Base-by-base conservation (phyloP, 257 asterid genomes). In the Vinca minor region DNA sequence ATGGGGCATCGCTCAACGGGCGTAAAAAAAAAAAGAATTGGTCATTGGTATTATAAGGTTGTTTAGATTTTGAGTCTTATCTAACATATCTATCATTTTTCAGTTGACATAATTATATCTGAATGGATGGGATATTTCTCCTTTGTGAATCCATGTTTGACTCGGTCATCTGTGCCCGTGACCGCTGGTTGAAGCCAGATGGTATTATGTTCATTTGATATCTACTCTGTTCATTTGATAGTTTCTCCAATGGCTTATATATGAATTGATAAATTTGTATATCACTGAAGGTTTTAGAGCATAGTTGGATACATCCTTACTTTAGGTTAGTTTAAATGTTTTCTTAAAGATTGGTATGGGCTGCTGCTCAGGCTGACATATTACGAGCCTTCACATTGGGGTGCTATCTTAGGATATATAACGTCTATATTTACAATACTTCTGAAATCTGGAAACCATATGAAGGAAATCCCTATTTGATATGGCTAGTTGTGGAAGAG, bases 81-180 rank as follows among this genome's bases (percentile, higher is more conserved):
- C 57, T 67, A n/a, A 60, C 14, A 35, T 34, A 38, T 60, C 31
- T 21, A 45, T 47, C 52, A 71, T 36, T 77, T 63, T 28, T 71
- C 79, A 93, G 98, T 93, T 79, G 98, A 89, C 71, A 83, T 89
- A 68, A 89, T 93, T 55, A 93, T 89, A 60, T 93, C 97, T 17
- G 97, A 89, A 66, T 89, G 97, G 99, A 93, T 89, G 98, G 97
- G 98, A 56, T 87, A 87, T 83, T 93, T 78, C 94, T 93, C 75
- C 86, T 89, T 38, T 94, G 99, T 21, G 99, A 93, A 72, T 93
- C 99, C 21, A 93, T 93, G 99, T 81, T 93, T 18, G 99, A 93
- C 76, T 89, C 98, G 5, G 97, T 93, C 52, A 79, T 89, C 66
- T 87, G 75, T 49, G 99, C 97, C 25, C 92, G 99, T 62, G 97